Percentiles rank a stretch among this genome's conserved stretches.
Evolutionary conservation across 192 early-diverging fungal species (phyloP).

Genomic region (Backusella circina): DNA sequence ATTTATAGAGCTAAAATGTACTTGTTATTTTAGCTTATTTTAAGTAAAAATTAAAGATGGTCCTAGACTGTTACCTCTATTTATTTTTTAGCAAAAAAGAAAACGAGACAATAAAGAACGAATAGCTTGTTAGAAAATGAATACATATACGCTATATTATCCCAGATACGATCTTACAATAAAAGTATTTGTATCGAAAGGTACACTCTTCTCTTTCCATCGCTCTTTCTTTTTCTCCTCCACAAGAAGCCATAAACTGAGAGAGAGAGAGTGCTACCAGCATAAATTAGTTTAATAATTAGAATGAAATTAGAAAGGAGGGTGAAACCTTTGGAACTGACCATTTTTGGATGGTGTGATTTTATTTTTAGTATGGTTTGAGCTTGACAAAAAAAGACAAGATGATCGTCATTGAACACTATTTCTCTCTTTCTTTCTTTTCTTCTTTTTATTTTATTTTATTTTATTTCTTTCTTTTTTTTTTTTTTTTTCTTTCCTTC

Average conservation of each 20-base stretch:
- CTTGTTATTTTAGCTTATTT: neutral
- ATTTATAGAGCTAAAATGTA: neutral
- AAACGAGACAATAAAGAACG: neutral
- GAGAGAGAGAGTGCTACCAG: neutral
- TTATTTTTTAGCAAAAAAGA: neutral
- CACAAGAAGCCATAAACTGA: neutral
- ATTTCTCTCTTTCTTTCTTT: neutral
- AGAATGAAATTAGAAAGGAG: neutral
- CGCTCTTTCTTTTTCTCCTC: neutral
- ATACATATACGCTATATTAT: no score
- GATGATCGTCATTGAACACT: neutral
- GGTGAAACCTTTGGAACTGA: neutral
- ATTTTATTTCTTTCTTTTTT: neutral
- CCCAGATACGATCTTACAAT: no score
- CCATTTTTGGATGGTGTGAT: neutral
- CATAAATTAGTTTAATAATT: neutral
- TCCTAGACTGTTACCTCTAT: neutral
- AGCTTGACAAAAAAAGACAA: neutral
- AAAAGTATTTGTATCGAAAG: neutral
- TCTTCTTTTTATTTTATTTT: neutral
- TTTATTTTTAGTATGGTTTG: constrained; percentile 5
- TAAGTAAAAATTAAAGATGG: neutral
- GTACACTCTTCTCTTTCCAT: no score
- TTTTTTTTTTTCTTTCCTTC: neutral
- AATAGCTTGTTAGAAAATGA: neutral